Percentiles rank a stretch among this genome's conserved stretches.
Conservation (phyloP, 345 rosid species). For the Sonneratia alba region DNA sequence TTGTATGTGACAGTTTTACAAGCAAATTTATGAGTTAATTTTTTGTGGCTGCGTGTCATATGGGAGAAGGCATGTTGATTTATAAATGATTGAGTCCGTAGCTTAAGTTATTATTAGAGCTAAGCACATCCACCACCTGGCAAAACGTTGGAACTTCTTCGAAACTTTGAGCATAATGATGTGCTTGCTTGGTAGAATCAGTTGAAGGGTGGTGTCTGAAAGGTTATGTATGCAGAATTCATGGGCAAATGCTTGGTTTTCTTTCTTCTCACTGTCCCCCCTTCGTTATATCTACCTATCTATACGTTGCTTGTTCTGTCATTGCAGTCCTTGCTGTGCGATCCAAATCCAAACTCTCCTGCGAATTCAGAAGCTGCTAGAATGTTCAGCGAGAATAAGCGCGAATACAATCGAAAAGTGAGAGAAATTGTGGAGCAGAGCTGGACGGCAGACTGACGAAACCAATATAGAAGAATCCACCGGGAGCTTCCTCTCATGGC, state of each 20-base stretch:
- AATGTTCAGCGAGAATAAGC: conserved; percentile 91
- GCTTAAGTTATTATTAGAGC: background rate
- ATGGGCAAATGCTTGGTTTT: background rate
- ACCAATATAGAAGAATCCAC: background rate
- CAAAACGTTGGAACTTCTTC: background rate
- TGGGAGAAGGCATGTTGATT: background rate
- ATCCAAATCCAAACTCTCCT: conserved; percentile 94
- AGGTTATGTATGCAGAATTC: background rate
- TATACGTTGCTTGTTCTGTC: background rate
- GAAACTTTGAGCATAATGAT: background rate
- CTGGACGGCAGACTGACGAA: conserved; percentile 72
- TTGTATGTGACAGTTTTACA: background rate
- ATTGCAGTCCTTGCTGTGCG: conserved; percentile 82
- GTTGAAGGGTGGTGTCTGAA: background rate
- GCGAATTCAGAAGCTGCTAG: conserved; percentile 98
- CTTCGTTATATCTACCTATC: background rate
- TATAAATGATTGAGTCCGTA: background rate
- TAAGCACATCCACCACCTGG: background rate
- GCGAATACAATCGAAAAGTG: conserved; percentile 84
- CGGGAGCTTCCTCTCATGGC: background rate
- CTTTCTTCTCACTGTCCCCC: background rate
- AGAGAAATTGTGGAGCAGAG: conserved; percentile 87
- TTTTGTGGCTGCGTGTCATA: background rate
- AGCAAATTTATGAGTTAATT: background rate
- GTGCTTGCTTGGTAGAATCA: background rate